Evolutionary conservation across 1,139 yeast species (phyloP), one percentile per base, ranked within the genome.

Genomic region (Pneumocystis canis): DNA sequence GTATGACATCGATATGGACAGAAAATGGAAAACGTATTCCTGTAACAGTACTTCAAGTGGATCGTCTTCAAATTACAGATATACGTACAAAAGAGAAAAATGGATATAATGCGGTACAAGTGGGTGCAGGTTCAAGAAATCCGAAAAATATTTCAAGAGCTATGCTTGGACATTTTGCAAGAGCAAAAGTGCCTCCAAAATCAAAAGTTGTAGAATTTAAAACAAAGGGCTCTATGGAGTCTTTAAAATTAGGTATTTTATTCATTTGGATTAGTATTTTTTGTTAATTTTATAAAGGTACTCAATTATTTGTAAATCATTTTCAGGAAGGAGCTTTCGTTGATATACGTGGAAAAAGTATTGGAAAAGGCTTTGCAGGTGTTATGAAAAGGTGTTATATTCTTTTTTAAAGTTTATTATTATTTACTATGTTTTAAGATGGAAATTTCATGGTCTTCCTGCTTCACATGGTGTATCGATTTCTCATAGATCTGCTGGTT

Each of bases 361-460:
- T 89, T 74, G 99, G 98, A 76, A 92, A 94, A 76, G 99, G 99
- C 18, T 89, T 89, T 74, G 89, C 92, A 28, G 99, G 99, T 82
- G 98, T 92, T 28, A 92, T 92, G 96, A 92, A 92, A 74, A 84
- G 96, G 76, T 87, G 87, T 79, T 87, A 18, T 18, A 7, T 47
- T 1, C 11, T 4, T 25, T 9, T 47, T 25, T 25, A 25, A 20
- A 7, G 2, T 5, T 25, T 25, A 5, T 37, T 16, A 14, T 25
- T 3, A 20, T 47, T 47, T 47, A 25, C 11, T 3, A 47, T 25
- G 7, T 11, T 47, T 47, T 47, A 47, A 47, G 54, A 25, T 47
- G 54, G 54, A 47, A 89, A n/a, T 92, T 92, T 76, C 78, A 78
- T 62, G 98, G 98, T 79, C 82, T 88, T 74, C 82, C 83, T 61